These are phyloP conservation scores for Heritiera fomes DNA, from an alignment of 345 rosid genomes.

Conservation along the genomic window DNA sequence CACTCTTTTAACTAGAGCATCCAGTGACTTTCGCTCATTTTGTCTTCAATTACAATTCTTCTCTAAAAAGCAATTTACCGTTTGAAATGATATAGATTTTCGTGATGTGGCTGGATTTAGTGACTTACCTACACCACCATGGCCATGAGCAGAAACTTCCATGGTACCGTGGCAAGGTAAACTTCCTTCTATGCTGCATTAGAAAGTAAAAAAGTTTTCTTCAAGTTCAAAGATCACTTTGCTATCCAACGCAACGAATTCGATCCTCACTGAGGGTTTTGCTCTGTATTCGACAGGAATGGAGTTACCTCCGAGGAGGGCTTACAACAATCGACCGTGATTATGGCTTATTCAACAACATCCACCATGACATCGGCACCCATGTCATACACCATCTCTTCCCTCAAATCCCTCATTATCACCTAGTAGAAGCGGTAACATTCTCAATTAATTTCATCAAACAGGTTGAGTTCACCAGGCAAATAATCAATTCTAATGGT, in stretches of 20 bases:
- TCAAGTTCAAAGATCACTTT: neutral
- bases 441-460: neutral
- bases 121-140: constrained; percentile 86
- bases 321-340: constrained; percentile 84
- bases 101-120: constrained; percentile 75
- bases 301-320: constrained; percentile 88
- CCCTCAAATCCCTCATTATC: constrained; percentile 96
- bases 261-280: neutral
- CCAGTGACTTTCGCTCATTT: no score
- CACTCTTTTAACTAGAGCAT: no score
- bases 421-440: constrained; percentile 67
- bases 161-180: constrained; percentile 92
- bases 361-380: constrained; percentile 93
- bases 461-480: neutral
- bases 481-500: neutral
- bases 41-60: neutral
- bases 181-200: neutral
- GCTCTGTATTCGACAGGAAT: constrained; percentile 49
- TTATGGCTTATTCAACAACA: constrained; percentile 70
- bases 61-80: neutral
- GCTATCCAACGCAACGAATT: neutral
- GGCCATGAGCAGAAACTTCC: constrained; percentile 74
- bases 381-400: constrained; percentile 92
- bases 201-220: neutral
- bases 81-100: constrained; percentile 38